Percentiles rank a stretch among this genome's conserved stretches.
These are phyloP conservation scores for Coleophoma crateriformis DNA, from an alignment of 2,329 filamentous ascomycete species.

Conservation along the genomic window DNA sequence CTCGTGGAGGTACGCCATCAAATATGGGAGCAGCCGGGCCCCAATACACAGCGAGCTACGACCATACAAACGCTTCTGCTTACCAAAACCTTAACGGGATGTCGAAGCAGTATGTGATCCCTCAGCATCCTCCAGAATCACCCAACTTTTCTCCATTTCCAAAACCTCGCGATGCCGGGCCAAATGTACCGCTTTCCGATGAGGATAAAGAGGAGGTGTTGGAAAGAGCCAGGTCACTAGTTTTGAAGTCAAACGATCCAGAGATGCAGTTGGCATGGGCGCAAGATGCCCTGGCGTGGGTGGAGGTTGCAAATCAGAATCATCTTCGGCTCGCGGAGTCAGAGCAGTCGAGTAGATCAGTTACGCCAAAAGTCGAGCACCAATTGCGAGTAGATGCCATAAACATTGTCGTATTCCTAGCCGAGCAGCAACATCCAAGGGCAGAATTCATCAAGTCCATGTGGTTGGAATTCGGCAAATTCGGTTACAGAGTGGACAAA, in stretches of 20 bases:
- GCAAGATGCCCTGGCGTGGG: slow-evolving; percentile 83
- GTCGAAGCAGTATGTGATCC: neutral
- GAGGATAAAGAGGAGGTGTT: slow-evolving; percentile 90
- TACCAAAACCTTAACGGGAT: slow-evolving; percentile 24
- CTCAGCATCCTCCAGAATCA: slow-evolving; percentile 22
- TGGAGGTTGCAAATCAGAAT: slow-evolving; percentile 77
- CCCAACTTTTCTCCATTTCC: slow-evolving; percentile 92
- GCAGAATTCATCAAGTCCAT: slow-evolving; percentile 92
- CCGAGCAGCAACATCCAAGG: slow-evolving; percentile 87
- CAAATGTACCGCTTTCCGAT: slow-evolving; percentile 88
- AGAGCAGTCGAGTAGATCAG: slow-evolving; percentile 49
- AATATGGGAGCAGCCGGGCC: slow-evolving; percentile 10
- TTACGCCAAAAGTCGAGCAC: slow-evolving; percentile 83
- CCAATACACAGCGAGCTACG: slow-evolving; percentile 23
- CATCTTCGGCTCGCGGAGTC: slow-evolving; percentile 37
- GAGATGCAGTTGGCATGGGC: slow-evolving; percentile 97
- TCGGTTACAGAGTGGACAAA: slow-evolving; percentile 84
- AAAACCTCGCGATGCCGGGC: slow-evolving; percentile 68
- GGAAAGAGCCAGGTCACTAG: slow-evolving; percentile 75
- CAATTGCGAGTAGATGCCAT: slow-evolving; percentile 83
- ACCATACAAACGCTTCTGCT: slow-evolving; percentile 25
- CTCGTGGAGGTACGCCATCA: neutral
- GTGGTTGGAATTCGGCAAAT: slow-evolving; percentile 98
- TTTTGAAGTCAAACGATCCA: slow-evolving; percentile 89
- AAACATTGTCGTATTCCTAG: slow-evolving; percentile 86